A percentile compares a stretch with the other conserved stretches of the same genome.
Conservation (phyloP, 1,284 basidiomycete species). For the Fomitopsis betulina region DNA sequence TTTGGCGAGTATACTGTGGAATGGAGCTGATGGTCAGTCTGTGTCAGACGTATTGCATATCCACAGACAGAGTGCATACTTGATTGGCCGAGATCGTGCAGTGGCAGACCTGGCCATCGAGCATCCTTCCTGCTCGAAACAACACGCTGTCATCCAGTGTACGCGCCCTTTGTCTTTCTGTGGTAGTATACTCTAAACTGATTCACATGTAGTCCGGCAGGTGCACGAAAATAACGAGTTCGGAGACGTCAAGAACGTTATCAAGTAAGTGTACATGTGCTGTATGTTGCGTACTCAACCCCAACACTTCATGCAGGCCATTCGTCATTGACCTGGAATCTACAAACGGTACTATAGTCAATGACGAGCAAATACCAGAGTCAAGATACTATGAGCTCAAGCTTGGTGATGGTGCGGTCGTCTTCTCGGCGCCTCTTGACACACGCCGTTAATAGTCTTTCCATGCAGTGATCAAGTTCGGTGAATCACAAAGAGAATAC, state of each 20-base stretch:
- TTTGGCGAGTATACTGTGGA: not conserved
- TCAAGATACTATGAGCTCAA: conserved; percentile 91
- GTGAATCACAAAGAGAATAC: conserved; percentile 83
- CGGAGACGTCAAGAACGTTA: conserved; percentile 68
- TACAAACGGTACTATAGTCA: conserved; percentile 93
- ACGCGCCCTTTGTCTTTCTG: conserved; percentile 19
- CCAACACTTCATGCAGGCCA: conserved; percentile 49
- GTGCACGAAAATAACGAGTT: conserved; percentile 86
- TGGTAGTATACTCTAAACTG: conserved; percentile 6
- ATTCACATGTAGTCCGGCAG: conserved; percentile 64
- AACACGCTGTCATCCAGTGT: conserved; percentile 97
- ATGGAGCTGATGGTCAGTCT: conserved; percentile 4
- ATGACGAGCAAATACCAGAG: conserved; percentile 79
- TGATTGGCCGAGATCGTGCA: conserved; percentile 85
- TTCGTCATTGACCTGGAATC: conserved; percentile 97
- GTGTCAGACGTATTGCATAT: conserved; percentile 82
- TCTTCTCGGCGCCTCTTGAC: not conserved
- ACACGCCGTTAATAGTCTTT: not conserved
- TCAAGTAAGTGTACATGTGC: conserved; percentile 51
- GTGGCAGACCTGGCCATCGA: conserved; percentile 90
- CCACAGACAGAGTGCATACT: conserved; percentile 89
- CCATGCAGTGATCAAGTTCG: conserved; percentile 83
- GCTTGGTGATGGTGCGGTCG: conserved; percentile 73
- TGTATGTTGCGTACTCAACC: not conserved
- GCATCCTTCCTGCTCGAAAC: conserved; percentile 97